phyloP scores from a whole-genome alignment of 257 asterid genomes.

The Solanum gracilifrons region DNA sequence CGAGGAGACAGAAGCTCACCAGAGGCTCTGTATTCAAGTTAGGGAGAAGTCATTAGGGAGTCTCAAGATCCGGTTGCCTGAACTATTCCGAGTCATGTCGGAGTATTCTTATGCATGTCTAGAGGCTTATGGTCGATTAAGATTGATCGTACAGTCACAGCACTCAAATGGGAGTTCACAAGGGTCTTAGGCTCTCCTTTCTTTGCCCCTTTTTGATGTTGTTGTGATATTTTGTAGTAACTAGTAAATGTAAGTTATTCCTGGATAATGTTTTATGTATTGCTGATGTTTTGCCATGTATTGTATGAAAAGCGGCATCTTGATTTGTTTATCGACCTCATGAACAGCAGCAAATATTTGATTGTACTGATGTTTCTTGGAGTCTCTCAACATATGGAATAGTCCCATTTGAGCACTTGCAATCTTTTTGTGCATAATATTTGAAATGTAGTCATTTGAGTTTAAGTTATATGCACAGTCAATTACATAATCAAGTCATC shows the following conservation, averaged over 20 bases:
- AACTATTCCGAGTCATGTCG: slow-evolving; percentile 69
- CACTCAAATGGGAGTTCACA: slow-evolving; percentile 25
- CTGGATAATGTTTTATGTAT: background rate
- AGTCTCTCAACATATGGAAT: background rate
- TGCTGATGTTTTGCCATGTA: background rate
- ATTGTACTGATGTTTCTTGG: background rate
- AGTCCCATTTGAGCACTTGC: background rate
- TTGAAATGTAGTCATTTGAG: background rate
- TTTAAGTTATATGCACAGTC: background rate
- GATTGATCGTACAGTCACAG: slow-evolving; percentile 33
- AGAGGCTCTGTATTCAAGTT: slow-evolving; percentile 71
- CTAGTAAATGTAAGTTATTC: background rate
- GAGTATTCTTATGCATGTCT: slow-evolving; percentile 59
- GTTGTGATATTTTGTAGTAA: background rate
- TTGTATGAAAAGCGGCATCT: background rate
- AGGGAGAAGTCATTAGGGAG: slow-evolving; percentile 79
- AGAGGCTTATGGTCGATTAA: slow-evolving; percentile 49
- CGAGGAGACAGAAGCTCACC: slow-evolving; percentile 72
- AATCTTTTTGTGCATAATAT: background rate
- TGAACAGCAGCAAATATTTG: background rate
- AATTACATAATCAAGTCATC: background rate
- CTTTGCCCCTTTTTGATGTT: background rate
- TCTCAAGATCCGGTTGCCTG: slow-evolving; percentile 71
- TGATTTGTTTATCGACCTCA: background rate
- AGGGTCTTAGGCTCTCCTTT: background rate